phyloP scores from a whole-genome alignment of 257 asterid species.

The Solanum rostratum region DNA sequence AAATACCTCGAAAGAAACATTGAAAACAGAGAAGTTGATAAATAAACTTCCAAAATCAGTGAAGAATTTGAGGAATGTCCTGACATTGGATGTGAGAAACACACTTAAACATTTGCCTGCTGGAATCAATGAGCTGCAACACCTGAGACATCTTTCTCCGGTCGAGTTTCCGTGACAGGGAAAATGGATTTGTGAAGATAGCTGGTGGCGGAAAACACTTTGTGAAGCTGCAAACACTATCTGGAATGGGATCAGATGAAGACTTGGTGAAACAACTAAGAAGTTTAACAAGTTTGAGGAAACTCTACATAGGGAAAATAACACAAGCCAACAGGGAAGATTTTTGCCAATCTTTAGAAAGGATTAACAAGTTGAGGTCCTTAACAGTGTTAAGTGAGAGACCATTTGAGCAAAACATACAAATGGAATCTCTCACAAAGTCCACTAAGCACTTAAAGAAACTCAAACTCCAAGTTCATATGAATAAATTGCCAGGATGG shows the following conservation, averaged over 20 bases:
- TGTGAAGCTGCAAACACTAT: slow-evolving; percentile 2
- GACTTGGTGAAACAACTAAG: background rate
- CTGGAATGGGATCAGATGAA: slow-evolving; percentile 12
- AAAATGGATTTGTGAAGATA: slow-evolving; percentile 6
- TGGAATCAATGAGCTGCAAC: slow-evolving; percentile 10
- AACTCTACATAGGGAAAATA: slow-evolving; percentile 6
- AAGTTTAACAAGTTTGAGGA: background rate
- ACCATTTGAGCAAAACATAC: background rate
- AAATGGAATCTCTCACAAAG: background rate
- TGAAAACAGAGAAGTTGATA: background rate
- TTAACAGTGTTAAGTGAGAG: slow-evolving; percentile 10
- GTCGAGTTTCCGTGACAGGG: slow-evolving; percentile 6
- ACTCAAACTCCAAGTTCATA: slow-evolving; percentile 3
- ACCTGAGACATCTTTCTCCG: slow-evolving; percentile 15
- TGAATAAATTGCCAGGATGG: slow-evolving; percentile 10
- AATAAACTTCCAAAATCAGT: background rate
- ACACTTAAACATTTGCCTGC: background rate
- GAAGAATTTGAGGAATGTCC: slow-evolving; percentile 9
- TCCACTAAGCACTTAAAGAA: slow-evolving; percentile 2
- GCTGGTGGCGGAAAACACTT: slow-evolving; percentile 3
- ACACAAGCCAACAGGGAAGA: slow-evolving; percentile 3
- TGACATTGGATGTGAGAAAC: slow-evolving; percentile 8
- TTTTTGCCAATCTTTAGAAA: slow-evolving; percentile 12
- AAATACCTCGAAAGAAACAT: background rate
- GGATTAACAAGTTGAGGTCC: slow-evolving; percentile 5